These are phyloP conservation scores for Suhomyces sp. DNA, from an alignment of 805 yeast species.

Conservation along the genomic window DNA sequence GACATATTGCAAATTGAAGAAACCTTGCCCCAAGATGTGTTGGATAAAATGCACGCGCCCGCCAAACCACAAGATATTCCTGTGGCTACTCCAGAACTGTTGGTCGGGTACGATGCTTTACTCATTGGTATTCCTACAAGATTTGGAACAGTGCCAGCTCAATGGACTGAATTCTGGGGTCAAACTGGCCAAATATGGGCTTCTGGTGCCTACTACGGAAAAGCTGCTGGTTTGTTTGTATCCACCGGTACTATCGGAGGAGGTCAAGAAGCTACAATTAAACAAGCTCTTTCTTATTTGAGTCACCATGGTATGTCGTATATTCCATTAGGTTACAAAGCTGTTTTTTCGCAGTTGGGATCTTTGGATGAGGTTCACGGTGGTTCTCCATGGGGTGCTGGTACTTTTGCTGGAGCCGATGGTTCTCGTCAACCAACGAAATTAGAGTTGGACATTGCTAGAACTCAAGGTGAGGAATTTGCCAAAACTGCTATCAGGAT, in stretches of 20 bases:
- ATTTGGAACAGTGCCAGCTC: conserved; percentile 73
- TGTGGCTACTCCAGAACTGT: conserved; percentile 53
- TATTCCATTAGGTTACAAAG: conserved; percentile 73
- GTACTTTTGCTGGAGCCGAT: conserved; percentile 69
- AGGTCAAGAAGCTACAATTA: conserved; percentile 73
- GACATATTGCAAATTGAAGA: conserved; percentile 79
- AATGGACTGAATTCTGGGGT: conserved; percentile 75
- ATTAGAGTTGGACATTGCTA: conserved; percentile 63
- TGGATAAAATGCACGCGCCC: conserved; percentile 65
- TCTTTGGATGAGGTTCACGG: conserved; percentile 71
- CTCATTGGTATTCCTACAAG: conserved; percentile 80
- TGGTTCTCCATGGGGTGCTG: conserved; percentile 87
- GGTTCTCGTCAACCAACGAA: conserved; percentile 69
- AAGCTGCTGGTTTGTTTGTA: conserved; percentile 69
- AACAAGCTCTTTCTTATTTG: conserved; percentile 48
- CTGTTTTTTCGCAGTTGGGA: conserved; percentile 53
- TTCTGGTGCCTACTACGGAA: conserved; percentile 63
- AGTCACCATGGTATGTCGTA: conserved; percentile 54
- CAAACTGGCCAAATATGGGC: conserved; percentile 78
- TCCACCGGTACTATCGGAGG: conserved; percentile 74
- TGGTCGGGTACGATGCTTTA: conserved; percentile 67
- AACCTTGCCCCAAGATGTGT: conserved; percentile 63
- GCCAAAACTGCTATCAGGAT: conserved; percentile 43
- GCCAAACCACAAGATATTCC: conserved; percentile 54
- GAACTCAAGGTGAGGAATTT: conserved; percentile 66